Percentiles rank a stretch among this genome's conserved stretches.
phyloP scores from a whole-genome alignment of 1,139 yeast genomes.

The Yamadazyma buinensis region DNA sequence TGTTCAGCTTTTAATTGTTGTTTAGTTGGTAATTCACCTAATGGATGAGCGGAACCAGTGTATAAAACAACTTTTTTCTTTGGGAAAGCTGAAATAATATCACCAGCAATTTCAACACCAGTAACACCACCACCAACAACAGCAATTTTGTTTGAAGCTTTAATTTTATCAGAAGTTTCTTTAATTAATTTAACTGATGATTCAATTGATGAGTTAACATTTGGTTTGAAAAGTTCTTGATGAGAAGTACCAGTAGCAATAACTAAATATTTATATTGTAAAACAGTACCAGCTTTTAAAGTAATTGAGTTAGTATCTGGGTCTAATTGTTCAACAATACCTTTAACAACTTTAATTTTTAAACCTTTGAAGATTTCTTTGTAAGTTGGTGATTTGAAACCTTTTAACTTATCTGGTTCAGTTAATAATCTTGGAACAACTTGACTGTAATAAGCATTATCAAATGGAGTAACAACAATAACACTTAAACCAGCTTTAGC shows the following conservation, averaged over 20 bases:
- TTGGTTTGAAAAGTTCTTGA: conserved; percentile 20
- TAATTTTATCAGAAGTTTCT: conserved; percentile 11
- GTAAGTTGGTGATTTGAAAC: conserved; percentile 11
- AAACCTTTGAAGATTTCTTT: conserved; percentile 12
- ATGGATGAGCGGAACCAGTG: conserved; percentile 20
- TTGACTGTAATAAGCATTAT: conserved; percentile 17
- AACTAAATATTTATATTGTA: conserved; percentile 23
- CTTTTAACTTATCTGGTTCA: conserved; percentile 16
- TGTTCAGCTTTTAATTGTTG: conserved; percentile 13
- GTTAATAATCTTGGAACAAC: conserved; percentile 26
- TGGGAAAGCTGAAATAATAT: conserved; percentile 18
- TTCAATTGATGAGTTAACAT: conserved; percentile 11
- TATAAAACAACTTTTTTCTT: conserved; percentile 18
- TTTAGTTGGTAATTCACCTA: conserved; percentile 12
- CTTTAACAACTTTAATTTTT: conserved; percentile 13
- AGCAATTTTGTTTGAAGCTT: conserved; percentile 20
- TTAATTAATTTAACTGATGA: conserved; percentile 9
- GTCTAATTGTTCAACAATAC: conserved; percentile 16
- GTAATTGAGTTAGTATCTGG: conserved; percentile 10
- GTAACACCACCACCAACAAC: conserved; percentile 31
- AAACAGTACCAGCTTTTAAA: conserved; percentile 7
- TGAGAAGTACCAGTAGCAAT: conserved; percentile 25
- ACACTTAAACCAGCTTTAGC: conserved; percentile 13
- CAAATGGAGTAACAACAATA: conserved; percentile 17
- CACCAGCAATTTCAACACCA: conserved; percentile 30